These are phyloP conservation scores for Balakata baccata DNA, from an alignment of 345 rosid species.

Conservation along the genomic window DNA sequence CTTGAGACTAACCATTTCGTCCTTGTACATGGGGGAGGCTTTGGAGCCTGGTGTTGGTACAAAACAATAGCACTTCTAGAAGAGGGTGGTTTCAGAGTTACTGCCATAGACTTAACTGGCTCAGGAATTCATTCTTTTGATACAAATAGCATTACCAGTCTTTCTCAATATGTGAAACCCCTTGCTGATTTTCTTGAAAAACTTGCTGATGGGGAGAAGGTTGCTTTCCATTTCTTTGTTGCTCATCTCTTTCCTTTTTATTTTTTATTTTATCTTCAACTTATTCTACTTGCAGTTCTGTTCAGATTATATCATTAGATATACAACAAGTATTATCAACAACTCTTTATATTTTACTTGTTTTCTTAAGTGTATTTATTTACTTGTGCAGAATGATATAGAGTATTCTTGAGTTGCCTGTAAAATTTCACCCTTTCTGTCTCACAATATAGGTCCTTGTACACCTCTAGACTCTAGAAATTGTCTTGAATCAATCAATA, in stretches of 20 bases:
- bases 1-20: conserved; percentile 82
- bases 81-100: conserved; percentile 80
- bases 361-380: background rate
- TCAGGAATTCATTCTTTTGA: conserved; percentile 79
- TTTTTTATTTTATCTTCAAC: background rate
- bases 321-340: background rate
- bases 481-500: background rate
- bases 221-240: conserved; percentile 23
- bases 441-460: background rate
- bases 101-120: conserved; percentile 88
- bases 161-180: conserved; percentile 84
- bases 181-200: conserved; percentile 70
- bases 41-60: conserved; percentile 99
- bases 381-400: background rate
- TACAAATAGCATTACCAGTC: conserved; percentile 61
- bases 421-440: background rate
- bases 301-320: background rate
- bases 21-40: conserved; percentile 96
- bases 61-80: conserved; percentile 90
- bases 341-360: background rate
- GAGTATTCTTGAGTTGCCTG: background rate
- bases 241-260: conserved; percentile 2
- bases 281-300: conserved; percentile 12
- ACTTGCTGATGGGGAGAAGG: conserved; percentile 73
- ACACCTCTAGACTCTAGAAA: background rate